Evolutionary conservation across 257 asterid genomes (phyloP), one percentile per base, ranked within the genome.

Genomic region (Plantago major): DNA sequence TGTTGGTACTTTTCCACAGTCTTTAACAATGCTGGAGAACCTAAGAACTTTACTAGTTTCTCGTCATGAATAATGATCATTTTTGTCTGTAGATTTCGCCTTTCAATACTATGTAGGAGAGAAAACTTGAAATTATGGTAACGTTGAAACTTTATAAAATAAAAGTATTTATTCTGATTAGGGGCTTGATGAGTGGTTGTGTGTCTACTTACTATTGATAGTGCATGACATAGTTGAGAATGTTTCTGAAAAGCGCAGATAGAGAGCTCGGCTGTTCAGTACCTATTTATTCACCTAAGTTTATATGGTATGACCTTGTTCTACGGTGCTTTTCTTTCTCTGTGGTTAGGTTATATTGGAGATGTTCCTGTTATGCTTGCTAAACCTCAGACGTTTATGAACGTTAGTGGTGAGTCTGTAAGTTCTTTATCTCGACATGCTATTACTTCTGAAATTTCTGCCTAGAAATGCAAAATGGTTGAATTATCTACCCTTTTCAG

Each of bases 381-480:
- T 69, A 89, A 93, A 60, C 99, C 99, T 10, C 97, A 85, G 70
- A 93, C 96, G 14, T 93, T 87, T 74, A 87, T 93, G 96, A 93
- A 93, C 82, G 95, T 86, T 58, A 93, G 99, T 74, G 99, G 99
- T 84, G 97, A 93, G 97, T 93, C 99, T 85, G 99, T 93, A 87
- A 93, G 94, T 93, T 79, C 71, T 82, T 67, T 54, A 44, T 58
- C 90, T 64, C 52, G 16, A 38, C 72, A 38, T 60, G 33, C 22
- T 63, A 53, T 66, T 40, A 13, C 53, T 68, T 43, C 13, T 13
- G 42, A 1, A 38, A 19, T 50, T 38, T 61, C 40, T 57, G 17
- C 66, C 11, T 54, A 46, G 16, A 50, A 18, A 44, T 16, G 70
- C 49, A 16, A 58, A 60, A 48, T 63, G 30, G 50, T 44, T 70